Conservation (phyloP, 345 rosid genomes). For the Iberis pinnata region DNA sequence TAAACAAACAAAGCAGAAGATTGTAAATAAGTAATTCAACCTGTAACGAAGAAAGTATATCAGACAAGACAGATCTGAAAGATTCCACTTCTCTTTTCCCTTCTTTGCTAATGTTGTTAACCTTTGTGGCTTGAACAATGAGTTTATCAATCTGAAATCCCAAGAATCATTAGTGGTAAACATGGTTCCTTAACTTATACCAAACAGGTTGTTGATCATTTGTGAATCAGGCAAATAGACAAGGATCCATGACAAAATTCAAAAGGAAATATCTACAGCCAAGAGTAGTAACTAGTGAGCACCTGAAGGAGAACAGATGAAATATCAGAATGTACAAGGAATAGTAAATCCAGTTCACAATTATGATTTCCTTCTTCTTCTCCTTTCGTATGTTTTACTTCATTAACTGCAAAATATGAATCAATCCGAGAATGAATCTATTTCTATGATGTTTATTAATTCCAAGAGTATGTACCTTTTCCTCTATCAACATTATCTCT, state of each 20-base stretch:
- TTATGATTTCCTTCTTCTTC: conserved; percentile 22
- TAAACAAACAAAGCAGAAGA: background rate
- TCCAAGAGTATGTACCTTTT: conserved; percentile 16
- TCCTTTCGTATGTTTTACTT: conserved; percentile 16
- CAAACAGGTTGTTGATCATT: background rate
- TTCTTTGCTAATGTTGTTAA: conserved; percentile 35
- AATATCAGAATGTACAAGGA: conserved; percentile 63
- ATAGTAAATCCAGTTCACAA: conserved; percentile 47
- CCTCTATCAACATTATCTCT: conserved; percentile 15
- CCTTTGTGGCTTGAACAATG: conserved; percentile 55
- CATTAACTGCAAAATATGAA: conserved; percentile 4
- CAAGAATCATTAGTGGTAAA: background rate
- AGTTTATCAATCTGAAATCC: conserved; percentile 69
- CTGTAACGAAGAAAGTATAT: conserved; percentile 61
- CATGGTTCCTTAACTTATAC: background rate
- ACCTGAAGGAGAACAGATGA: conserved; percentile 57
- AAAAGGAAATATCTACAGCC: no score
- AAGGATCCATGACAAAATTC: background rate
- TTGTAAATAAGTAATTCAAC: conserved; percentile 25
- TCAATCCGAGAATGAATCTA: background rate
- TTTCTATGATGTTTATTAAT: background rate
- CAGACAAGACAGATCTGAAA: conserved; percentile 45
- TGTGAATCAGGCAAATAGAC: background rate
- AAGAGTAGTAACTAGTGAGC: background rate
- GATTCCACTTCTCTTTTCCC: conserved; percentile 55